Evolutionary conservation across 139 green algal genomes (phyloP), one percentile per base, ranked within the genome.

Genomic region (Chlorella vulgaris): DNA sequence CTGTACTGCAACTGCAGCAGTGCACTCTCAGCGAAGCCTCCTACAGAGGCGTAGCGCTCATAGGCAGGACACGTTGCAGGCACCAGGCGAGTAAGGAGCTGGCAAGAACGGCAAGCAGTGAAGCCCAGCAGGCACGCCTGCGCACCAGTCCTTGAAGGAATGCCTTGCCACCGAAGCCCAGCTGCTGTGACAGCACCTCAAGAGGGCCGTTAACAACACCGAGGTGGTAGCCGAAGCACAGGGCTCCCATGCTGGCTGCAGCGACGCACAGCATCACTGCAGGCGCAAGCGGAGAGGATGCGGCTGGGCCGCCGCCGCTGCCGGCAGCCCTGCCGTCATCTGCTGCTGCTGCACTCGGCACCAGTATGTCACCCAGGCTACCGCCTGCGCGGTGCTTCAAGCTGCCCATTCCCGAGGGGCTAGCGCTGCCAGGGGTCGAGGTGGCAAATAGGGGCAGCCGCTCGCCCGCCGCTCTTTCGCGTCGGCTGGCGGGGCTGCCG

Each of bases 151-250:
- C 94, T 67, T 96, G 86, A 47, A 94, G 82, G n/a, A 81, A 85
- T 15, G 90, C 86, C 74, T 94, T 87, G 26, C 86, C 87, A 3
- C 85, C 91, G 76, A 98, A 95, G 22, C 93, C 94, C 33, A 98
- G 89, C 39, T 95, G 88, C 3, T 58, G 28, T 0, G 95, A 91
- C 53, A 98, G 93, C 1, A 84, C 82, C 40, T 95, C 91, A 51
- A 98, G 88, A 0, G 96, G 93, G 1, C 95, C 95, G 67, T 99
- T 99, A 22, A 98, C 85, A 31, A 97, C 89, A 1, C 87, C 92
- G 24, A 98, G 86, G 80, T 97, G 92, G 86, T 93, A 96, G 21
- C 94, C 94, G 80, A 98, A 98, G 4, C 83, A 74, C 19, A 98
- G 88, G n/a, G 91, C 93, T 19, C 94, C 94, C 58, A 78, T 78